phyloP scores from a whole-genome alignment of 169 alveolate genomes.

The Plasmodium vinckei region DNA sequence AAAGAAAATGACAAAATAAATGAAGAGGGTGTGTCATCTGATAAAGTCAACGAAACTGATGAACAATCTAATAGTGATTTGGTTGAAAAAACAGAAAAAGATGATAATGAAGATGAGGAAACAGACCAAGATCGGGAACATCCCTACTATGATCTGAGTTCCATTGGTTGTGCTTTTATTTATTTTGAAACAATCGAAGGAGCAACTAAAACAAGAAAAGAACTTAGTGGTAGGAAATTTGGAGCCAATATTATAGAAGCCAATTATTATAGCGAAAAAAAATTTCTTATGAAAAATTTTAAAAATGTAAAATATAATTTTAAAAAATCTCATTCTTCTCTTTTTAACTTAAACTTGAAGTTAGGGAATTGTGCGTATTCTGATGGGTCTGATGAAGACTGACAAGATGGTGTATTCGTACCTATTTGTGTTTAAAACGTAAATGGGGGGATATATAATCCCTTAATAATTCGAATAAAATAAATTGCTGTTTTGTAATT shows the following conservation, averaged over 20 bases:
- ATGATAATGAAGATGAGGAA: slow-evolving; percentile 30
- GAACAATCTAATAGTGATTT: neutral
- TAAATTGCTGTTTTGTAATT: neutral
- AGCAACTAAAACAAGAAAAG: slow-evolving; percentile 83
- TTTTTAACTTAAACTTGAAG: slow-evolving; percentile 37
- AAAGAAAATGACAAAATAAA: neutral
- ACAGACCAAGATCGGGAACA: slow-evolving; percentile 66
- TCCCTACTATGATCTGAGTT: slow-evolving; percentile 54
- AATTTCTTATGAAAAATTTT: slow-evolving; percentile 68
- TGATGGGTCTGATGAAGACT: slow-evolving; percentile 48
- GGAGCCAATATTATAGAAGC: slow-evolving; percentile 84
- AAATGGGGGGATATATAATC: neutral
- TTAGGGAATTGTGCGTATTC: slow-evolving; percentile 48
- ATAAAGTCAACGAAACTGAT: neutral
- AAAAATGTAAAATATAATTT: slow-evolving; percentile 80
- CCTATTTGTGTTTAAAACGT: neutral
- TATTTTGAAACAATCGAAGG: slow-evolving; percentile 80
- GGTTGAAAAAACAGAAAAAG: neutral
- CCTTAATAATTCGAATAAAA: no score
- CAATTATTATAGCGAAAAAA: slow-evolving; percentile 79
- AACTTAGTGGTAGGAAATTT: slow-evolving; percentile 82
- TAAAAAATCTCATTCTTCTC: slow-evolving; percentile 63
- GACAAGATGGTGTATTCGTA: no score
- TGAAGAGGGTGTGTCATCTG: neutral
- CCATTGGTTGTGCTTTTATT: slow-evolving; percentile 82